Evolutionary conservation across 2,329 filamentous ascomycete genomes (phyloP).

Genomic region (Elsinoe necatrix): DNA sequence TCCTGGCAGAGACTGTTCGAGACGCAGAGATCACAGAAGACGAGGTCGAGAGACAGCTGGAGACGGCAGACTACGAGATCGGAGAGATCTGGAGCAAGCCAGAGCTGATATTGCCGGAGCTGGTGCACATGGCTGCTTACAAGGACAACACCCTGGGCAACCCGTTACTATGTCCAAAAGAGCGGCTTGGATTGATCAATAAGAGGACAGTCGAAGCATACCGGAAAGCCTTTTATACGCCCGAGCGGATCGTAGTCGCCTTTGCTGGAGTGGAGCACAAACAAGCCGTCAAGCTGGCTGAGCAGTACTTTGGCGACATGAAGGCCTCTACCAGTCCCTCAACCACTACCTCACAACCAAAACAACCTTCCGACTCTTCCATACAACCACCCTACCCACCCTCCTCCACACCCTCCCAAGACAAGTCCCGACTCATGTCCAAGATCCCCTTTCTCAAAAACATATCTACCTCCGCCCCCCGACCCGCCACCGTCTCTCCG

Average conservation of each 20-base stretch:
- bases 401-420: slow-evolving; percentile 38
- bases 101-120: slow-evolving; percentile 86
- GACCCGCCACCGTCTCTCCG: slow-evolving; percentile 51
- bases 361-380: slow-evolving; percentile 23
- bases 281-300: slow-evolving; percentile 68
- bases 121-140: slow-evolving; percentile 91
- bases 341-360: slow-evolving; percentile 20
- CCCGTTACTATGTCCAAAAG: slow-evolving; percentile 81
- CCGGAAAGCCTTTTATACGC: slow-evolving; percentile 72
- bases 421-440: slow-evolving; percentile 62
- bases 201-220: slow-evolving; percentile 67
- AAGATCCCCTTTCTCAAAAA: slow-evolving; percentile 87
- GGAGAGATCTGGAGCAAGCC: slow-evolving; percentile 96
- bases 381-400: slow-evolving; percentile 34
- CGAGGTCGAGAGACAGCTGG: slow-evolving; percentile 77
- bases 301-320: slow-evolving; percentile 92
- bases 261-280: slow-evolving; percentile 85
- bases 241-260: slow-evolving; percentile 86
- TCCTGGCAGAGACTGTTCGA: slow-evolving; percentile 90
- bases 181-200: slow-evolving; percentile 68
- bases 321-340: slow-evolving; percentile 30
- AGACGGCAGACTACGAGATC: slow-evolving; percentile 92
- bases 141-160: slow-evolving; percentile 95
- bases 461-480: slow-evolving; percentile 64
- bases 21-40: slow-evolving; percentile 75